phyloP scores from a whole-genome alignment of 2,329 filamentous ascomycete species.

The Aspergillus ochraceus region DNA sequence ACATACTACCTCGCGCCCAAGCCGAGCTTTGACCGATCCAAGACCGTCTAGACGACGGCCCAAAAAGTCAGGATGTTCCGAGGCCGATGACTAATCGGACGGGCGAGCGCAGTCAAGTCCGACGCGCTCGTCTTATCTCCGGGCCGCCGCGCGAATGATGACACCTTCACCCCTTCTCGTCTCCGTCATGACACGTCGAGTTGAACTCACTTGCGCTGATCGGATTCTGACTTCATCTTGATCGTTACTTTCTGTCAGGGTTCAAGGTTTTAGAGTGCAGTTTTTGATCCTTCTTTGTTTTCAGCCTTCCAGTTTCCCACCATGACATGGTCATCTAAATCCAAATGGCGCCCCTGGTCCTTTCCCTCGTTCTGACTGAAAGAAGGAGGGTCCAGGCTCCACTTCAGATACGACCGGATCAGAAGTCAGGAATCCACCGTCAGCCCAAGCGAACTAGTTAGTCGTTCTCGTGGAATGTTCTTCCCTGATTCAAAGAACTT shows the following conservation, averaged over 20 bases:
- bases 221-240: neutral
- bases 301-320: neutral
- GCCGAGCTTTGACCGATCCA: neutral
- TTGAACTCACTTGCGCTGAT: constrained; percentile 1
- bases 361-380: neutral
- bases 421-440: neutral
- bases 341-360: neutral
- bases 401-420: constrained; percentile 4
- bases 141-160: neutral
- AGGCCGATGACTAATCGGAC: constrained; percentile 11
- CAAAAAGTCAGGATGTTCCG: no score
- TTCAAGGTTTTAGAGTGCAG: no score
- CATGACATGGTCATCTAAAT: neutral
- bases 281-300: no score
- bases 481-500: neutral
- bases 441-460: constrained; percentile 1
- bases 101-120: neutral
- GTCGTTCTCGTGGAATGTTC: constrained; percentile 8
- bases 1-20: no score
- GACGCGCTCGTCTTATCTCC: constrained; percentile 9
- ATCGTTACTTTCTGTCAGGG: neutral
- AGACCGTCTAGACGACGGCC: neutral
- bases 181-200: constrained; percentile 8
- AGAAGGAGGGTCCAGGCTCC: constrained; percentile 2
- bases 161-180: neutral